Conservation (phyloP, 805 yeast species). For the Scheffersomyces spartinae region DNA sequence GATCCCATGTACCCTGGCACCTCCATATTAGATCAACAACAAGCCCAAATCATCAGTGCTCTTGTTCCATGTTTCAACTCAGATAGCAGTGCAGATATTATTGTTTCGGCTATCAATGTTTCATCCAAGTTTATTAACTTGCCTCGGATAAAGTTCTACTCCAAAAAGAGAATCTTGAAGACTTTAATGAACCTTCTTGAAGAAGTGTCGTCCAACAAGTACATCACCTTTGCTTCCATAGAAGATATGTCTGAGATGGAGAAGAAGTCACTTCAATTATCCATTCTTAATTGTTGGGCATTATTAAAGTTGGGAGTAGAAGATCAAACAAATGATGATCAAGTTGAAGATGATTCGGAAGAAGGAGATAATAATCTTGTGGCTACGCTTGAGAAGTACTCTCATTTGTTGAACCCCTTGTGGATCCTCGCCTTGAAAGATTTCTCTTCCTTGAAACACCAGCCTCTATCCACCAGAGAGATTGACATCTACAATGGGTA, state of each 20-base stretch:
- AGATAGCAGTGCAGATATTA: slow-evolving; percentile 62
- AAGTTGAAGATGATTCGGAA: slow-evolving; percentile 10
- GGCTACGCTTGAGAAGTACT: slow-evolving; percentile 42
- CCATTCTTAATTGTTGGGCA: slow-evolving; percentile 69
- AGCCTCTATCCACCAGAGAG: slow-evolving; percentile 27
- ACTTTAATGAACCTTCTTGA: slow-evolving; percentile 59
- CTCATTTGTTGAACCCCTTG: slow-evolving; percentile 51
- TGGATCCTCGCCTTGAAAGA: slow-evolving; percentile 76
- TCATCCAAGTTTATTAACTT: slow-evolving; percentile 59
- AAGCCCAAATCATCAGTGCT: slow-evolving; percentile 88
- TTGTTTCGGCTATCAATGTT: slow-evolving; percentile 66
- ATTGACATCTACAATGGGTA: slow-evolving; percentile 39
- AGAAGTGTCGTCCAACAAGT: slow-evolving; percentile 34
- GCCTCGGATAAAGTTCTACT: slow-evolving; percentile 31
- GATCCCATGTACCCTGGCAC: slow-evolving; percentile 67
- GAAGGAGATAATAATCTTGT: slow-evolving; percentile 33
- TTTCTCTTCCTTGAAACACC: slow-evolving; percentile 53
- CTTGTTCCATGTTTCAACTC: slow-evolving; percentile 73
- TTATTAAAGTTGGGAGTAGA: slow-evolving; percentile 28
- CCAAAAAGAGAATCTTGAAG: slow-evolving; percentile 41
- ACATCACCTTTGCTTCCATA: slow-evolving; percentile 45
- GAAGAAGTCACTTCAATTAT: slow-evolving; percentile 43
- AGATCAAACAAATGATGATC: slow-evolving; percentile 10
- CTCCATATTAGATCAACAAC: slow-evolving; percentile 78
- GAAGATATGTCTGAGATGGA: slow-evolving; percentile 31